These are phyloP conservation scores for Drechmeria coniospora DNA, from an alignment of 2,329 filamentous ascomycete genomes.

Conservation along the genomic window DNA sequence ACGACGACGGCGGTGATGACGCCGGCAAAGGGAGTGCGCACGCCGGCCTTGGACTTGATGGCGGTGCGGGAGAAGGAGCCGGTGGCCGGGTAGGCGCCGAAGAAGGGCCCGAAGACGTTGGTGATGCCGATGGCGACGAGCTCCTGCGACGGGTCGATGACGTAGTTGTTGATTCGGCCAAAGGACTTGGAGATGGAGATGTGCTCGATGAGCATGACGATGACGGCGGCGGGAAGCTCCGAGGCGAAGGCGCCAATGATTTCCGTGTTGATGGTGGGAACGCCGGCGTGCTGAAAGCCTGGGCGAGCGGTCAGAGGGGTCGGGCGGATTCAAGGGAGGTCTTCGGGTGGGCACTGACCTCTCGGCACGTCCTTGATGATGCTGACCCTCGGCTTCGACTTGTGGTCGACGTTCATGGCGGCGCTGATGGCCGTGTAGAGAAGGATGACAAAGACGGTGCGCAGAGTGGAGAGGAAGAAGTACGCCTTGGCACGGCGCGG, in stretches of 20 bases:
- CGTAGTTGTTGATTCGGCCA: constrained; percentile 66
- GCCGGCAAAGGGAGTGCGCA: constrained; percentile 74
- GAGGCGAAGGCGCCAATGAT: constrained; percentile 48
- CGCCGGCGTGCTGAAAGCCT: constrained; percentile 57
- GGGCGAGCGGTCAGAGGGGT: too few species aligned
- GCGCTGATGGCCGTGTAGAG: constrained; percentile 68
- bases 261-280: constrained; percentile 42
- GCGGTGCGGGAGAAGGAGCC: constrained; percentile 84
- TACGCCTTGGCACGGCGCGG: constrained; percentile 52
- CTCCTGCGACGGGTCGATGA: constrained; percentile 66
- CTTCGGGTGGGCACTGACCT: constrained; percentile 26
- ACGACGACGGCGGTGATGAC: constrained; percentile 73
- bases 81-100: constrained; percentile 72
- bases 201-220: constrained; percentile 67
- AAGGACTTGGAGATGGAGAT: constrained; percentile 76
- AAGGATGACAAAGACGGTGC: constrained; percentile 66
- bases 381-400: constrained; percentile 40
- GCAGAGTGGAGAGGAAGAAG: constrained; percentile 66
- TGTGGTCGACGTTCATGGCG: constrained; percentile 47
- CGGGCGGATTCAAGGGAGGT: background rate
- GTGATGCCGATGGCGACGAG: constrained; percentile 62
- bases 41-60: constrained; percentile 88
- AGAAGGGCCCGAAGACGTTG: constrained; percentile 62
- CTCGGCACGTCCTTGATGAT: constrained; percentile 56
- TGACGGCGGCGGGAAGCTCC: constrained; percentile 58